Evolutionary conservation across 2,329 filamentous ascomycete genomes (phyloP).

Genomic region (Neodidymelliopsis sp.): DNA sequence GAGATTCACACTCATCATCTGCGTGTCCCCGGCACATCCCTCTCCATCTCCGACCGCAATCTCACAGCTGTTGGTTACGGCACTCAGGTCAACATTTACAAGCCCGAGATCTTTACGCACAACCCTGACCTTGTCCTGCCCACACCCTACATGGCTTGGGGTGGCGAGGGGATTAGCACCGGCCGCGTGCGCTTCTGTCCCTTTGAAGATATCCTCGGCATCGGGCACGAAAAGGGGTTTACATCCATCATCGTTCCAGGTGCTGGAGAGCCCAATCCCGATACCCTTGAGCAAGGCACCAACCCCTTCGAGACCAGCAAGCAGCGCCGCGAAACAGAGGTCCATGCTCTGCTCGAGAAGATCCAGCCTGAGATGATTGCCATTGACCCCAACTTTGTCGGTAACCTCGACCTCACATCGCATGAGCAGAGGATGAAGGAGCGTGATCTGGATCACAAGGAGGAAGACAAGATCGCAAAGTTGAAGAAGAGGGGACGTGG

Average conservation of each 20-base stretch:
- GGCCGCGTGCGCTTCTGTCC: conserved; percentile 91
- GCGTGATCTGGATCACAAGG: conserved; percentile 77
- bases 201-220: conserved; percentile 89
- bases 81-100: conserved; percentile 89
- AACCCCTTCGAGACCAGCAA: conserved; percentile 96
- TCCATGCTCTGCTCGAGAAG: conserved; percentile 91
- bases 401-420: conserved; percentile 82
- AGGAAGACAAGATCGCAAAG: conserved; percentile 64
- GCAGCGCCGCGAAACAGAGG: conserved; percentile 91
- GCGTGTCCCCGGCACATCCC: conserved; percentile 78
- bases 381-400: conserved; percentile 89
- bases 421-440: conserved; percentile 79
- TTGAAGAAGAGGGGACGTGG: conserved; percentile 81
- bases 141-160: conserved; percentile 92
- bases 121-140: conserved; percentile 77
- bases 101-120: conserved; percentile 79
- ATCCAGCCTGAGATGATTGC: conserved; percentile 97
- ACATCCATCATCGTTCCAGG: conserved; percentile 89
- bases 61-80: conserved; percentile 91
- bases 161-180: conserved; percentile 80
- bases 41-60: conserved; percentile 88
- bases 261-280: conserved; percentile 96
- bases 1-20: conserved; percentile 91
- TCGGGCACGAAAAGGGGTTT: conserved; percentile 86
- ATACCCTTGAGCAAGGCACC: conserved; percentile 76